phyloP scores from a whole-genome alignment of 768 basidiomycete species.

The Clathrus columnatus region DNA sequence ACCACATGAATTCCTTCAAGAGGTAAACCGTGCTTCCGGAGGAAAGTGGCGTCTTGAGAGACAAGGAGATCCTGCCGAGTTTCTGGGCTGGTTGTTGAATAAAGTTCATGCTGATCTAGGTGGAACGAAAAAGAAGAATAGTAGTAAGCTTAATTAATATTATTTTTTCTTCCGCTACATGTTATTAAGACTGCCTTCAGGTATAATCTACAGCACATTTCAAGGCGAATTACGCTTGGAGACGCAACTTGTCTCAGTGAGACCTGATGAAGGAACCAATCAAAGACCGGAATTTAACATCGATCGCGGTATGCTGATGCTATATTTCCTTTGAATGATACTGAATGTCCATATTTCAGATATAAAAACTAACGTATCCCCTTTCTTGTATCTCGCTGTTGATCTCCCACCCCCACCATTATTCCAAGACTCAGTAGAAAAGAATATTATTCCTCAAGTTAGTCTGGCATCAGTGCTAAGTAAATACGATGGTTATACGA shows the following conservation, averaged over 20 bases:
- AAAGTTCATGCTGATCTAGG: constrained; percentile 87
- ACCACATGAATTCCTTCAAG: constrained; percentile 98
- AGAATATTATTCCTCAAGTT: constrained; percentile 98
- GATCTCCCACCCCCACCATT: constrained; percentile 96
- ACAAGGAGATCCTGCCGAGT: constrained; percentile 95
- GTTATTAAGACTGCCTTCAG: constrained; percentile 30
- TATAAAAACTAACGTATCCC: constrained; percentile 75
- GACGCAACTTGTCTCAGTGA: constrained; percentile 86
- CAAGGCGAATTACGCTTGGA: constrained; percentile 91
- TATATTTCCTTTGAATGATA: constrained; percentile 3
- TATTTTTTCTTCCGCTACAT: constrained; percentile 16
- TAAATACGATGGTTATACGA: constrained; percentile 89
- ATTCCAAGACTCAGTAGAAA: constrained; percentile 92
- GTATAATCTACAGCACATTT: constrained; percentile 87
- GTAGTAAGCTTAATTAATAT: constrained; percentile 49
- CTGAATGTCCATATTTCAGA: constrained; percentile 37
- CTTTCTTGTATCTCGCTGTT: constrained; percentile 92
- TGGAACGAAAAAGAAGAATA: constrained; percentile 86
- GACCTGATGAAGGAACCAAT: constrained; percentile 63
- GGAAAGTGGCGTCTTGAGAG: constrained; percentile 90
- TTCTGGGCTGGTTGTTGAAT: constrained; percentile 92
- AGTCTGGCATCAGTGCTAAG: constrained; percentile 80
- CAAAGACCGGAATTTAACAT: constrained; percentile 90
- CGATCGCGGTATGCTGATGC: constrained; percentile 61
- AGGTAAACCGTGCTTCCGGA: constrained; percentile 80